phyloP scores from a whole-genome alignment of 176 grass and related monocot genomes.

The Pontederia paniculata region DNA sequence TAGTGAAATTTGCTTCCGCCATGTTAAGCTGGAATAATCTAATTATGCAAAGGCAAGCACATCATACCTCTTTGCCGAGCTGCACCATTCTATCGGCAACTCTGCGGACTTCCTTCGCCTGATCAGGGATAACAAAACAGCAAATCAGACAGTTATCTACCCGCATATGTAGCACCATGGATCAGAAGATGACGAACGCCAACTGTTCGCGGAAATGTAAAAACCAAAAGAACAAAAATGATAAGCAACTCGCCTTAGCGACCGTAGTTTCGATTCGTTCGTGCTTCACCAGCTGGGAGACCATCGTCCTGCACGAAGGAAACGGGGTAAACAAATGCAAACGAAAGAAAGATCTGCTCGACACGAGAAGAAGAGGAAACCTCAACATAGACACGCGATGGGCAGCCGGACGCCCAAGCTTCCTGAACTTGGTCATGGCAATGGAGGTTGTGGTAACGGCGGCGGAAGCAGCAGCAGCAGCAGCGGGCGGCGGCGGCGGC shows the following conservation, averaged over 20 bases:
- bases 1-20: too few species aligned
- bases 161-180: too few species aligned
- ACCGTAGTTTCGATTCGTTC: constrained; percentile 91
- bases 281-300: constrained; percentile 96
- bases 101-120: constrained; percentile 87
- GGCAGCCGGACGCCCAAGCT: constrained; percentile 49
- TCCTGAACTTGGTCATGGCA: constrained; percentile 51
- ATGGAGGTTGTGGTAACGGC: constrained; percentile 21
- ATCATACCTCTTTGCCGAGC: constrained; percentile 72
- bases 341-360: background rate
- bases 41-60: background rate
- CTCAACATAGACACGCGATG: constrained; percentile 70
- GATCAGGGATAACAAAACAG: background rate
- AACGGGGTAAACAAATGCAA: background rate
- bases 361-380: constrained; percentile 2
- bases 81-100: constrained; percentile 97
- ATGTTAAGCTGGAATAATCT: too few species aligned
- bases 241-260: constrained; percentile 38
- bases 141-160: too few species aligned
- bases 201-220: constrained; percentile 3
- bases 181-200: too few species aligned
- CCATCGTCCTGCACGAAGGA: constrained; percentile 60
- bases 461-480: background rate
- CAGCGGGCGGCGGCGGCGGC: too few species aligned
- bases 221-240: background rate